A percentile compares a stretch with the other conserved stretches of the same genome.
Evolutionary conservation across 225 moss, liverwort and hornwort genomes (phyloP).

Genomic region (Thuidium tamariscinum): DNA sequence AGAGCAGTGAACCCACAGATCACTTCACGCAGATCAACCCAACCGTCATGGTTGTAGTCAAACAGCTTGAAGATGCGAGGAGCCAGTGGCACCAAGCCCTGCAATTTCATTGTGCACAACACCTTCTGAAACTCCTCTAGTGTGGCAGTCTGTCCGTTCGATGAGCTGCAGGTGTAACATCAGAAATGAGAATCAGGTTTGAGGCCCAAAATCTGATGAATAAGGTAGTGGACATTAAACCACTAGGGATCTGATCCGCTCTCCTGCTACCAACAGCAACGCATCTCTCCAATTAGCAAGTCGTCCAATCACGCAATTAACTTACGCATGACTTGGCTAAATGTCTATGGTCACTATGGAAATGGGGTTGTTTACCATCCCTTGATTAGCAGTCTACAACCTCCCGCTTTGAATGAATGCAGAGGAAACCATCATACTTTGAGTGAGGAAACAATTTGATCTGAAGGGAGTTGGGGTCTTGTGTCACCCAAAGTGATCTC

Average conservation of each 20-base stretch:
- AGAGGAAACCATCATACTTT: background rate
- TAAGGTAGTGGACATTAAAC: background rate
- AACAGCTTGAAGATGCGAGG: constrained; percentile 73
- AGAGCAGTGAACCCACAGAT: constrained; percentile 72
- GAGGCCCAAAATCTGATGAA: background rate
- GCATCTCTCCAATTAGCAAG: background rate
- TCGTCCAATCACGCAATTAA: background rate
- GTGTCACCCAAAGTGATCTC: background rate
- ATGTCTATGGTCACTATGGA: background rate
- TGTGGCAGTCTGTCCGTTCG: constrained; percentile 22
- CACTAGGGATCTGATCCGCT: background rate
- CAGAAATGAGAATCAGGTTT: background rate
- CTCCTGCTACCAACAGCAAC: background rate
- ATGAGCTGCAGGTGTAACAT: background rate
- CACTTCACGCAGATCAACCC: constrained; percentile 75
- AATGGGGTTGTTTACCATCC: background rate
- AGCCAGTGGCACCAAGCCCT: constrained; percentile 44
- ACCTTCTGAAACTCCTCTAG: constrained; percentile 22
- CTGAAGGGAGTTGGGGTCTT: background rate
- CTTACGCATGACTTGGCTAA: background rate
- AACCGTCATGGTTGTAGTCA: constrained; percentile 76
- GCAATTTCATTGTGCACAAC: constrained; percentile 26
- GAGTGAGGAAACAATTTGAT: background rate
- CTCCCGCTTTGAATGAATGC: background rate
- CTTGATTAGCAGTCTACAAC: background rate